Conservation (phyloP, 1,139 yeast species). For the Suhomyces kunorum region DNA sequence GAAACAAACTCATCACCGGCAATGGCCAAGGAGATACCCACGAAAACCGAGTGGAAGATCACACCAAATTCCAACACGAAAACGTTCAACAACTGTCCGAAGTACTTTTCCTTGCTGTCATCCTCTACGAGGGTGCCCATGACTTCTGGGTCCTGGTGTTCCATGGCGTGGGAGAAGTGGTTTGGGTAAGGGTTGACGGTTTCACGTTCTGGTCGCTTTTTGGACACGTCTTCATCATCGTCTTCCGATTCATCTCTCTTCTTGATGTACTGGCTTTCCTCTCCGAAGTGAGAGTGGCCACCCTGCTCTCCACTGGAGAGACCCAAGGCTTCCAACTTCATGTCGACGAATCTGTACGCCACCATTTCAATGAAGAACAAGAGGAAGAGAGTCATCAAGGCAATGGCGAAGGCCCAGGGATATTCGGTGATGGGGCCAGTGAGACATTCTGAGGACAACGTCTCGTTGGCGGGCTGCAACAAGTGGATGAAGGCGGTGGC, state of each 20-base stretch:
- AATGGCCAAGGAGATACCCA: slow-evolving; percentile 73
- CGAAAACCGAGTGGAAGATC: slow-evolving; percentile 77
- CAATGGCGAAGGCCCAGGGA: slow-evolving; percentile 68
- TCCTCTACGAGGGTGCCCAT: slow-evolving; percentile 43
- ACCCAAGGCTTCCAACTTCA: slow-evolving; percentile 27
- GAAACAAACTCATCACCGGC: slow-evolving; percentile 73
- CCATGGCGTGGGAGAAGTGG: slow-evolving; percentile 51
- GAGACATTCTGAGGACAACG: slow-evolving; percentile 52
- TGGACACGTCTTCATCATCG: slow-evolving; percentile 17
- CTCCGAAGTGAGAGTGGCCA: slow-evolving; percentile 56
- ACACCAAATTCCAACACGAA: slow-evolving; percentile 78
- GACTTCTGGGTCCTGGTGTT: slow-evolving; percentile 57
- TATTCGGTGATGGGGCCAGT: slow-evolving; percentile 56
- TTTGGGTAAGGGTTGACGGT: slow-evolving; percentile 31
- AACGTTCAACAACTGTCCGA: slow-evolving; percentile 46
- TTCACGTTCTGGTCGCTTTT: slow-evolving; percentile 17
- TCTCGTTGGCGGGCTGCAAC: slow-evolving; percentile 72
- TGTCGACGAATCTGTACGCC: slow-evolving; percentile 53
- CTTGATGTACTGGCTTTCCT: slow-evolving; percentile 32
- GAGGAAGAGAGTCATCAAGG: slow-evolving; percentile 52
- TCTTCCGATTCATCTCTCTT: slow-evolving; percentile 20
- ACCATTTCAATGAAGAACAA: slow-evolving; percentile 58
- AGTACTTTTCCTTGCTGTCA: slow-evolving; percentile 40
- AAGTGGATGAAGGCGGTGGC: slow-evolving; percentile 89
- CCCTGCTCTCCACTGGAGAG: slow-evolving; percentile 17